phyloP scores from a whole-genome alignment of 176 grass and related monocot genomes.

The Hyparrhenia diplandra region DNA sequence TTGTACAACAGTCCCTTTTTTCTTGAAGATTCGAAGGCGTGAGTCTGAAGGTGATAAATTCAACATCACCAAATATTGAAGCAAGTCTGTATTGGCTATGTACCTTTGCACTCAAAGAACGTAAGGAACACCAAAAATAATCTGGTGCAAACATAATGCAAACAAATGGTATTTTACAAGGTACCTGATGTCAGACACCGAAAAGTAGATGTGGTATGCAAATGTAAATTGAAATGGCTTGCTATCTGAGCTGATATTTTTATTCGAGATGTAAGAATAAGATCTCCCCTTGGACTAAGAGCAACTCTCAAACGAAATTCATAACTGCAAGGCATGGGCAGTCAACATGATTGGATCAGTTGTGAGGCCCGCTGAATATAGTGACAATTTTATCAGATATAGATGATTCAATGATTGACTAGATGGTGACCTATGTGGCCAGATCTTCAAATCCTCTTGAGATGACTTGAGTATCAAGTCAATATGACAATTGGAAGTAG shows the following conservation, averaged over 20 bases:
- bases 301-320: slow-evolving; percentile 71
- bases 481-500: slow-evolving; percentile 41
- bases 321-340: slow-evolving; percentile 45
- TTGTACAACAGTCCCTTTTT: not conserved
- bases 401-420: slow-evolving; percentile 9
- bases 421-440: slow-evolving; percentile 66
- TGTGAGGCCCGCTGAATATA: not conserved
- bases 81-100: not conserved
- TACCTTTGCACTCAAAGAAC: not conserved
- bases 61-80: not conserved
- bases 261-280: slow-evolving; percentile 67
- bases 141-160: not conserved
- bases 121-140: not conserved
- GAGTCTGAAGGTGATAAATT: not conserved
- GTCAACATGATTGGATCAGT: slow-evolving; percentile 1
- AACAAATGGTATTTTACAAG: not conserved
- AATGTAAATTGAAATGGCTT: slow-evolving; percentile 85
- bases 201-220: slow-evolving; percentile 74
- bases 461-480: slow-evolving; percentile 70
- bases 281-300: slow-evolving; percentile 60
- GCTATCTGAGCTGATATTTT: slow-evolving; percentile 56
- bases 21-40: not conserved
- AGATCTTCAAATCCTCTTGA: slow-evolving; percentile 64
- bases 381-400: not conserved
- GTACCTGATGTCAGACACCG: slow-evolving; percentile 85